Conservation (phyloP, 2,329 filamentous ascomycete genomes). For the Bimuria novae-zelandiae region DNA sequence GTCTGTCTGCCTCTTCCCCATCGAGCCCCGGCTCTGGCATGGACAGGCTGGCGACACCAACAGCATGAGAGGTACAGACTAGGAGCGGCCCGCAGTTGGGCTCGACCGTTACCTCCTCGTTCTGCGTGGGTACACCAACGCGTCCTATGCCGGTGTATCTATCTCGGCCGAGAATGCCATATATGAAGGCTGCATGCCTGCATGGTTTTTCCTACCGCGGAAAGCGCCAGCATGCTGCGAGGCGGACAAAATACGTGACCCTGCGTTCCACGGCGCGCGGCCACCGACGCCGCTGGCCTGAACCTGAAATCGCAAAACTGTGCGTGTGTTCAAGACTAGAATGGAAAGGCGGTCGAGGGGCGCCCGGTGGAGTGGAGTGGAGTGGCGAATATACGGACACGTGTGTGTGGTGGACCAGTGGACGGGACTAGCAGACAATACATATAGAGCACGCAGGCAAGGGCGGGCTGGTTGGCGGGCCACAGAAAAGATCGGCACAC, state of each 20-base stretch:
- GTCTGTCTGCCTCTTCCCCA: neutral
- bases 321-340: too few relatives aligned
- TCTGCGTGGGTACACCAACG: neutral
- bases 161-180: neutral
- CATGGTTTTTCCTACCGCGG: neutral
- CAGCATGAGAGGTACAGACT: constrained; percentile 2
- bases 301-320: neutral
- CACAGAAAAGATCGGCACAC: constrained; percentile 4
- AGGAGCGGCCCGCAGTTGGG: constrained; percentile 28
- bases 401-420: neutral
- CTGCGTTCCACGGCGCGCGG: too few relatives aligned
- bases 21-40: neutral
- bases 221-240: neutral
- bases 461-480: neutral
- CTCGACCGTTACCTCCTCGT: constrained; percentile 13
- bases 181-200: neutral
- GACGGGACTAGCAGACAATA: neutral
- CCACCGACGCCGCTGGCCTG: too few relatives aligned
- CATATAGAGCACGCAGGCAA: neutral
- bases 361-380: neutral
- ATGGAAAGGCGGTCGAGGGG: too few relatives aligned
- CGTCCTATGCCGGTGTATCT: neutral
- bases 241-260: neutral
- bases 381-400: neutral
- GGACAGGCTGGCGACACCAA: constrained; percentile 2